A percentile compares a stretch with the other conserved stretches of the same genome.
These are phyloP conservation scores for Fraxinus floribunda DNA, from an alignment of 305 asterid genomes.

Conservation along the genomic window DNA sequence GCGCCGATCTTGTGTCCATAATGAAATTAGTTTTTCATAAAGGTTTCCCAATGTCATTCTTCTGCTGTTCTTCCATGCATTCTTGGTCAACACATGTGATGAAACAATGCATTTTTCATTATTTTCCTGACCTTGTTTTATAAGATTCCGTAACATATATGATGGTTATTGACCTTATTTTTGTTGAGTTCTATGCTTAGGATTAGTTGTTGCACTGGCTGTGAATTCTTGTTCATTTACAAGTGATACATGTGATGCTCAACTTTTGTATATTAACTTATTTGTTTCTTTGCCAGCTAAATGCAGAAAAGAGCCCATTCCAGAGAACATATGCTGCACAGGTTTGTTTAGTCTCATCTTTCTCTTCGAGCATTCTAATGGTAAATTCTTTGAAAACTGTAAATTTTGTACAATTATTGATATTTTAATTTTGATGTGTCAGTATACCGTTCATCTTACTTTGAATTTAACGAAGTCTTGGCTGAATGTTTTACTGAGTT, in stretches of 20 bases:
- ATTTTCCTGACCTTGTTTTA: not conserved
- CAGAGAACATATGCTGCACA: constrained; percentile 64
- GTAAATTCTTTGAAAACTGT: not conserved
- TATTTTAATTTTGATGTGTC: constrained; percentile 4
- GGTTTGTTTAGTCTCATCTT: constrained; percentile 37
- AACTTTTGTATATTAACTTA: not conserved
- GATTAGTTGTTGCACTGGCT: not conserved
- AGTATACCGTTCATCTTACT: not conserved
- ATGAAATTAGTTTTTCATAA: not conserved
- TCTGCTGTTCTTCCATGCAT: not conserved
- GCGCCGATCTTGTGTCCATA: not conserved
- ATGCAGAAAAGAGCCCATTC: constrained; percentile 64
- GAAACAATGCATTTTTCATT: not conserved
- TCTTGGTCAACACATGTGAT: not conserved
- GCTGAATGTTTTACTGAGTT: not conserved
- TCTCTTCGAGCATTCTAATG: not conserved
- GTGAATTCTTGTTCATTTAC: not conserved
- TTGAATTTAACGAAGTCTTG: not conserved
- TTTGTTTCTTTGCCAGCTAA: constrained; percentile 44
- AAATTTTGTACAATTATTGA: not conserved
- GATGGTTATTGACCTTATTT: not conserved
- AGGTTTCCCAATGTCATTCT: not conserved
- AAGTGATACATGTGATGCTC: not conserved
- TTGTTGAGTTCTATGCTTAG: not conserved
- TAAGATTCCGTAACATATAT: not conserved